These are phyloP conservation scores for Coffea canephora DNA, from an alignment of 257 asterid genomes.

Conservation along the genomic window DNA sequence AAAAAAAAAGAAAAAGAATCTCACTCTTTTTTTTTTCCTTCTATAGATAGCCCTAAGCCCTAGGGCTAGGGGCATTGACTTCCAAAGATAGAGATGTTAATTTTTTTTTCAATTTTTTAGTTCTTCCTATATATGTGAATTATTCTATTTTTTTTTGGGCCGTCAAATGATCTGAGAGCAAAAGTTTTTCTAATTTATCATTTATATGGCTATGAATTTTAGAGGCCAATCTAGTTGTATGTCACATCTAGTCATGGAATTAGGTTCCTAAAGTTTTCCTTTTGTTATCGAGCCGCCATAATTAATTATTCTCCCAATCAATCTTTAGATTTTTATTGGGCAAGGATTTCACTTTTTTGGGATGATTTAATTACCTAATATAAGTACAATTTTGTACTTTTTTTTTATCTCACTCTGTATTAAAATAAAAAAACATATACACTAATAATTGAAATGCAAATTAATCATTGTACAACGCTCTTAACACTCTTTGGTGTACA, in stretches of 20 bases:
- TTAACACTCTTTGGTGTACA: neutral
- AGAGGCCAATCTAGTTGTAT: neutral
- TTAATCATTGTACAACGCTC: too few relatives aligned
- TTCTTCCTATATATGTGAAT: neutral
- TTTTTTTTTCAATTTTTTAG: neutral
- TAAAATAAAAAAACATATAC: too few relatives aligned
- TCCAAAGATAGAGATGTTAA: neutral
- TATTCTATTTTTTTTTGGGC: too few relatives aligned
- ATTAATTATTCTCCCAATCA: neutral
- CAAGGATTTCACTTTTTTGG: neutral
- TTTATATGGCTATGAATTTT: neutral
- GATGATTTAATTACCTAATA: neutral
- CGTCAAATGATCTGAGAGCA: too few relatives aligned
- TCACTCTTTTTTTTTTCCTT: neutral
- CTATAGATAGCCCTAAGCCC: too few relatives aligned
- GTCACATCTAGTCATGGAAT: slow-evolving; percentile 9
- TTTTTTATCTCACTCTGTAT: neutral
- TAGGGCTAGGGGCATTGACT: neutral
- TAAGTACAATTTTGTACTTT: neutral
- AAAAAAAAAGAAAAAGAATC: neutral
- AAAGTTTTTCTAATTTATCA: neutral
- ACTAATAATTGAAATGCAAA: too few relatives aligned
- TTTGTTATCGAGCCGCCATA: neutral
- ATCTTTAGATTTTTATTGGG: neutral
- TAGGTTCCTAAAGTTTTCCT: neutral